Percentiles rank a stretch among this genome's conserved stretches.
Conservation (phyloP, 2,329 filamentous ascomycete genomes). For the Aphanocladium album region DNA sequence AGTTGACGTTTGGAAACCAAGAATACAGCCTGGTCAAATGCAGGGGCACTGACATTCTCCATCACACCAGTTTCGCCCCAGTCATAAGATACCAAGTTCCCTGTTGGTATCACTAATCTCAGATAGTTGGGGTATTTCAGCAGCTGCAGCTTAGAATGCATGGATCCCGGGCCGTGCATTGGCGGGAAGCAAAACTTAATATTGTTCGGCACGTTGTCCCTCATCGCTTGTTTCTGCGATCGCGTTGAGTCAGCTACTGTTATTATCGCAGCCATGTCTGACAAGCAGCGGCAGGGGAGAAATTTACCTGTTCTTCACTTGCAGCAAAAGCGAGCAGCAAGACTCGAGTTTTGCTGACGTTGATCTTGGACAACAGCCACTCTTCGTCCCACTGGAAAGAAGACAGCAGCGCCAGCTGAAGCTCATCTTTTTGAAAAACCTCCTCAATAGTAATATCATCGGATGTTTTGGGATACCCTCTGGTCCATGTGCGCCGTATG, state of each 20-base stretch:
- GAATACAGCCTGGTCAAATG: not conserved
- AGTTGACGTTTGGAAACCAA: not conserved
- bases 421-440: conserved; percentile 65
- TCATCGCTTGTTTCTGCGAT: conserved; percentile 44
- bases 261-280: not conserved
- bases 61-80: conserved; percentile 83
- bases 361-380: conserved; percentile 71
- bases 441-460: conserved; percentile 87
- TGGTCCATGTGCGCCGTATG: conserved; percentile 78
- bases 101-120: conserved; percentile 78
- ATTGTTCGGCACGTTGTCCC: conserved; percentile 42
- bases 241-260: not conserved
- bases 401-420: conserved; percentile 76
- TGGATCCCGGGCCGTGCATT: conserved; percentile 68
- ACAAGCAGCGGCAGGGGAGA: not conserved
- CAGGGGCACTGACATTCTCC: conserved; percentile 61
- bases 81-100: conserved; percentile 79
- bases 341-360: conserved; percentile 56
- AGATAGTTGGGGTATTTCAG: conserved; percentile 72
- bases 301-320: conserved; percentile 46
- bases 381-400: conserved; percentile 82
- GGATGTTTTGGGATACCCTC: conserved; percentile 52
- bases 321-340: conserved; percentile 53
- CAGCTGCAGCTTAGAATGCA: conserved; percentile 94
- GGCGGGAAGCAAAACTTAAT: conserved; percentile 76